Base-by-base conservation (phyloP, 2,329 filamentous ascomycete species). In the Penicillium sp. region DNA sequence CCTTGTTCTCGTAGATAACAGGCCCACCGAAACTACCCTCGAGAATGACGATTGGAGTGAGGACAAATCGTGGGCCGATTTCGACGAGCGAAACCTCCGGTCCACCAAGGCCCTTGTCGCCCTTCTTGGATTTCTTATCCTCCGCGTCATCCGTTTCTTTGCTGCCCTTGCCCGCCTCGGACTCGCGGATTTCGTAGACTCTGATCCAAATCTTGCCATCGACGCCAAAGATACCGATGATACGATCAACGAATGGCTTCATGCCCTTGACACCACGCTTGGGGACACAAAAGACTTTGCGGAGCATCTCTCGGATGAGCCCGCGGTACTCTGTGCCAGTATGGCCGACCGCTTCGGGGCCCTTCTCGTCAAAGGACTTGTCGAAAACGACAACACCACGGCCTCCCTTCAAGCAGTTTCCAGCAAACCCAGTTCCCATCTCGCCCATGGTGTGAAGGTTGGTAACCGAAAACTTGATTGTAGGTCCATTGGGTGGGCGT, bases 1-100 rank as follows among this genome's bases (percentile, higher is more conserved):
- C 88, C 81, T 91, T 94, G 79, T 97, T 97, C 80, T 97, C 91
- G 77, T 96, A 99, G 68, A 99, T 95, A 62, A 97, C 91, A 3
- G 94, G 93, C 0, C 94, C 94, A 54, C 93, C 93, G 65, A 99
- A 97, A 60, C 89, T 92, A 45, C 91, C 91, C 72, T 99, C 94
- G 65, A 96, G 86, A 63, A 97, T 96, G 57, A 97, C 86, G 63
- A 97, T 97, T 0, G 94, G 93, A 24, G 91, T 97, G 51, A 97
- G 79, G 28, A 97, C 91, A 64, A 97, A 93, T 47, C 94, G 84
- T 0, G 94, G 94, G 0, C 94, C 94, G 60, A 99, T 96, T 75
- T 99, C 94, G 1, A 97, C 85, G 23, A 99, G 81, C 59, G 82
- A 88, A 60, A 97, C 79, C 63, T 95, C 89, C 5, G 89, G 90